Evolutionary conservation across 257 asterid species (phyloP), one percentile per base, ranked within the genome.

Genomic region (Plantago major): DNA sequence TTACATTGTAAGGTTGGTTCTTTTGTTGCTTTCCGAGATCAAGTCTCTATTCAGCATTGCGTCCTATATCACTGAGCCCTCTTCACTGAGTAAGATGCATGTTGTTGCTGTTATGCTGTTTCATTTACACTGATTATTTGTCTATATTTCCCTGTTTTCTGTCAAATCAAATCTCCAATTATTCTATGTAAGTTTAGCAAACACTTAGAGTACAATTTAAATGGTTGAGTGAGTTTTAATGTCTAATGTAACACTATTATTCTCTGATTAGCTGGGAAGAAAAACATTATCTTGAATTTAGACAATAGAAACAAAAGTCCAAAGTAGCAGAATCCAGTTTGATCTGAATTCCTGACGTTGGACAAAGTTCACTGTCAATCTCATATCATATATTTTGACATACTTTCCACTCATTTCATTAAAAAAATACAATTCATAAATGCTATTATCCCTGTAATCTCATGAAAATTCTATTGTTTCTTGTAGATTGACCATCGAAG

Each of bases 401-500:
- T 46, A 28, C 52, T 67, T 42, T 67, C 65, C 7, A 38, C 50
- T 67, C 47, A 51, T 58, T 60, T 60, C 62, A 52, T 49, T n/a
- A n/a, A 33, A 19, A n/a, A 19, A 19, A 37, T 42, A 44, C 8
- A 60, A 60, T 22, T 26, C 58, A 60, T 44, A 30, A 37, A 22
- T 61, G 28, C 60, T 46, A 47, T n/a, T 55, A 47, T 48, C 14
- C 42, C 38, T 11, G 43, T 55, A 63, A 38, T 58, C 26, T 67
- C 42, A 46, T 47, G 14, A 10, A 16, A 15, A 37, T 38, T 46
- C 12, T 65, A 47, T 67, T 58, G 17, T 42, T 55, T 57, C 69
- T 60, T 73, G 84, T 84, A 90, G 97, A 77, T 90, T 72, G 95
- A 87, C 67, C 94, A 81, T 48, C 71, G 95, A 58, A 82, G 95